A percentile compares a stretch with the other conserved stretches of the same genome.
These are phyloP conservation scores for Podochytrium sp. DNA, from an alignment of 192 early-diverging fungal genomes.

Conservation along the genomic window DNA sequence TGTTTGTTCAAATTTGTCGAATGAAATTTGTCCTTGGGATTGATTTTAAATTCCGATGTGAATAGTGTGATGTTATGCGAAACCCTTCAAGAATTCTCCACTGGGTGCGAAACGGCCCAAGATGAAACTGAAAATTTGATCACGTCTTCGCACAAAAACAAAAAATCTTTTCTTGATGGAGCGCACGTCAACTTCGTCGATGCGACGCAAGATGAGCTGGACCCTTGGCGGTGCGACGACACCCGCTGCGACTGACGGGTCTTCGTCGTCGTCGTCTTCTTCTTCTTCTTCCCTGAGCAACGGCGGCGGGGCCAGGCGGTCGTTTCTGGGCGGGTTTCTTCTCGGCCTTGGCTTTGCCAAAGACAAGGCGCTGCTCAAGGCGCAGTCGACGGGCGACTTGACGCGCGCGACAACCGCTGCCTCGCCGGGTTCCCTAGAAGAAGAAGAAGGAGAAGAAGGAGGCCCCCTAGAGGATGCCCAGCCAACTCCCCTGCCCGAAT, in stretches of 20 bases:
- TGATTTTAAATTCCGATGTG: too few relatives aligned
- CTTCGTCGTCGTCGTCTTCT: not conserved
- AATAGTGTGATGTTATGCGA: too few relatives aligned
- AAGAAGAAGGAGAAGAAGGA: not conserved
- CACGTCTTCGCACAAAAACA: too few relatives aligned
- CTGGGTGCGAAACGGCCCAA: too few relatives aligned
- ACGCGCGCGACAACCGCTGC: not conserved
- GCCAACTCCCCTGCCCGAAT: not conserved
- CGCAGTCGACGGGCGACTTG: not conserved
- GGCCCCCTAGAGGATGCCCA: not conserved
- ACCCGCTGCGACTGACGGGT: not conserved
- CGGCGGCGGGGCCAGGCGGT: not conserved
- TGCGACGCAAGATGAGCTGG: constrained; percentile 27
- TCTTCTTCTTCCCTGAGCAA: too few relatives aligned
- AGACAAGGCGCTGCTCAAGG: not conserved
- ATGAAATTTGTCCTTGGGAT: too few relatives aligned
- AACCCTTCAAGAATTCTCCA: too few relatives aligned
- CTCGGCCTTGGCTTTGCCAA: not conserved
- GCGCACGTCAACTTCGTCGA: too few relatives aligned
- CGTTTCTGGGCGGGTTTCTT: constrained; percentile 14
- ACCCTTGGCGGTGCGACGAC: not conserved
- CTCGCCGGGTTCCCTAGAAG: not conserved
- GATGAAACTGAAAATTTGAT: too few relatives aligned
- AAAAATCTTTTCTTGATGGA: too few relatives aligned
- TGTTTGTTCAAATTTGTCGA: too few relatives aligned